Evolutionary conservation across 176 grass and related monocot species (phyloP), one percentile per base, ranked within the genome.

Genomic region (Carex cristatella): DNA sequence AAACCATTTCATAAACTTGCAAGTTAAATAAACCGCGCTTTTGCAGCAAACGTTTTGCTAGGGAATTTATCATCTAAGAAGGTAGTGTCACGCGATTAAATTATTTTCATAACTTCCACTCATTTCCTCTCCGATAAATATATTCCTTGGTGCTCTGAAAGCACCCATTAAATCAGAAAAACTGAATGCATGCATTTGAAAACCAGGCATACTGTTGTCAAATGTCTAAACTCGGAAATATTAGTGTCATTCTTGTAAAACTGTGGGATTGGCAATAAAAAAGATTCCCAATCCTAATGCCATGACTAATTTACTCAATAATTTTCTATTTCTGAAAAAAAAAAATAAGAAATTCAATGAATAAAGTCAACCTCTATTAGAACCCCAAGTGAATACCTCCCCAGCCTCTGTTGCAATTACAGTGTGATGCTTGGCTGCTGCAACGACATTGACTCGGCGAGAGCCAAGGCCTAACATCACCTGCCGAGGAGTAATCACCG

Each of bases 301-400:
- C 23, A 27, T 31, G 71, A 54, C 10, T 30, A 28, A 76, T 76
- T 76, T 76, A 12, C 23, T 28, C 23, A 7, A 54, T 23, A 44
- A 23, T 30, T 53, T 74, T 51, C 1, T 30, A 13, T 30, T 71
- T 10, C 2, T 9, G 9, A 67, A 78, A 56, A 1, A 84, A 85
- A 87, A 32, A 13, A 65, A 88, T n/a, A 53, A 31, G 64, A 38
- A n/a, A 70, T 79, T 42, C 38, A 54, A 77, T 90, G 74, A 28
- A 87, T 82, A 7, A 80, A 65, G 85, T 31, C 53, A 86, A 99
- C 97, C 97, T 99, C 97, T 95, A 85, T 99, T 99, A 81, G 97
- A 99, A 88, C 97, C 97, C 97, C 97, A 99, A 61, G 97, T 92
- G 88, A 95, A 99, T 88, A 99, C 84, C 86, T 94, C 97, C 77